Base-by-base conservation (phyloP, 2,329 filamentous ascomycete genomes). In the Camillea tinctor region DNA sequence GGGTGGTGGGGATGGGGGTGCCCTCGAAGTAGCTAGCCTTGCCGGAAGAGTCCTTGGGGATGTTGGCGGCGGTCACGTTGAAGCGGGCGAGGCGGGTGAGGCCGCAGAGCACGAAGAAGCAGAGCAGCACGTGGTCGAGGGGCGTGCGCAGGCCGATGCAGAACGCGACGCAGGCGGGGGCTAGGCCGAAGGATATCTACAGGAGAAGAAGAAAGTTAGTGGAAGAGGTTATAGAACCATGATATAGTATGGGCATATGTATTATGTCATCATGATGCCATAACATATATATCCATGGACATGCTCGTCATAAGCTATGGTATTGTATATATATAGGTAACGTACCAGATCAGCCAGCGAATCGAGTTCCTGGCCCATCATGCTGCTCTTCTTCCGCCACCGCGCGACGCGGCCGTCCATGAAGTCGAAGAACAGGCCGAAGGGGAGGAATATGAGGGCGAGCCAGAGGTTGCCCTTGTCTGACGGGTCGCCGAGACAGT, bases 331-430 rank as follows among this genome's bases (percentile, higher is more conserved):
- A 49, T 49, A 23, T 48, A n/a, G 51, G 23, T 24, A n/a, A n/a
- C 85, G 24, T 88, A 97, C 93, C 81, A 99, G 76, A 75, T 99
- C 95, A 58, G 95, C 95, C 53, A 99, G 83, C 6, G 94, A 98
- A 76, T 99, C 95, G 58, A 99, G 81, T 77, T 99, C 95, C 77
- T 97, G 94, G 13, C 95, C 95, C 94, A 99, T 98, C 74, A 99
- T 82, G 70, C 91, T 96, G 71, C 92, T 95, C 88, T 97, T 99
- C 79, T 92, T 90, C 74, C 95, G 88, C 95, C 95, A 98, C 66
- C 95, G 84, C 64, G 95, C 95, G 58, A 99, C 93, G 74, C 93
- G 95, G 73, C 95, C 95, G 76, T 99, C 95, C 84, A 98, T 92
- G 73, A 97, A 96, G 77, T 99, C 95, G 76, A 98, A 98, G 81